Evolutionary conservation across 2,329 filamentous ascomycete species (phyloP).

Genomic region (Xylariomycetidae sp.): DNA sequence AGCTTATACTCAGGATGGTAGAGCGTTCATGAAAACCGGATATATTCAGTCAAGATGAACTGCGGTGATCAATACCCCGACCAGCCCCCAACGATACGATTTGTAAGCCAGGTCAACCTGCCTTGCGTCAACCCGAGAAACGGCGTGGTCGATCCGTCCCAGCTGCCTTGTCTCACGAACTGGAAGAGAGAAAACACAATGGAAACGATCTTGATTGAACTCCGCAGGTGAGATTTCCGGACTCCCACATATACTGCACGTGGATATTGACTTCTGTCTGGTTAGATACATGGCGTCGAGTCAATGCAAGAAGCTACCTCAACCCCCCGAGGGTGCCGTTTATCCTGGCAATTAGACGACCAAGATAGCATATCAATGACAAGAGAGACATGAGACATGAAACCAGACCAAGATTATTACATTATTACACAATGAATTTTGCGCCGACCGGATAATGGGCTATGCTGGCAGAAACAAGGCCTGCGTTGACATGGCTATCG

Average conservation of each 20-base stretch:
- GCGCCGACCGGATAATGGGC: no score
- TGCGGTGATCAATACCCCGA: slow-evolving; percentile 89
- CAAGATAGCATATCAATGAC: neutral
- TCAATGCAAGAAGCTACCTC: slow-evolving; percentile 89
- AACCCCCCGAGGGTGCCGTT: slow-evolving; percentile 77
- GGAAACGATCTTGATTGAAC: slow-evolving; percentile 87
- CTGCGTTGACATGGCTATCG: no score
- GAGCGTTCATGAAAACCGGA: slow-evolving; percentile 97
- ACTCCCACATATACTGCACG: no score
- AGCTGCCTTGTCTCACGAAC: slow-evolving; percentile 77
- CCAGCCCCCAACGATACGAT: slow-evolving; percentile 81
- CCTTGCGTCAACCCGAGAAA: slow-evolving; percentile 81
- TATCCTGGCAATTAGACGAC: slow-evolving; percentile 21
- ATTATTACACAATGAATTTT: no score
- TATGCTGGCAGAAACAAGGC: no score
- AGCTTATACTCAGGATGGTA: slow-evolving; percentile 30
- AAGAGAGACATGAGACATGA: neutral
- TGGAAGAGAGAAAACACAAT: slow-evolving; percentile 95
- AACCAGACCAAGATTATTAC: slow-evolving; percentile 1
- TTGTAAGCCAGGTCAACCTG: slow-evolving; percentile 93
- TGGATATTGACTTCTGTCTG: no score
- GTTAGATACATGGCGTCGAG: slow-evolving; percentile 86
- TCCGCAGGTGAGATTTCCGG: slow-evolving; percentile 71
- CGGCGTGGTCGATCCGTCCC: slow-evolving; percentile 78
- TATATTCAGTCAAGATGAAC: slow-evolving; percentile 97